These are phyloP conservation scores for Zalerion maritima DNA, from an alignment of 495 filamentous ascomycete genomes.

Conservation along the genomic window DNA sequence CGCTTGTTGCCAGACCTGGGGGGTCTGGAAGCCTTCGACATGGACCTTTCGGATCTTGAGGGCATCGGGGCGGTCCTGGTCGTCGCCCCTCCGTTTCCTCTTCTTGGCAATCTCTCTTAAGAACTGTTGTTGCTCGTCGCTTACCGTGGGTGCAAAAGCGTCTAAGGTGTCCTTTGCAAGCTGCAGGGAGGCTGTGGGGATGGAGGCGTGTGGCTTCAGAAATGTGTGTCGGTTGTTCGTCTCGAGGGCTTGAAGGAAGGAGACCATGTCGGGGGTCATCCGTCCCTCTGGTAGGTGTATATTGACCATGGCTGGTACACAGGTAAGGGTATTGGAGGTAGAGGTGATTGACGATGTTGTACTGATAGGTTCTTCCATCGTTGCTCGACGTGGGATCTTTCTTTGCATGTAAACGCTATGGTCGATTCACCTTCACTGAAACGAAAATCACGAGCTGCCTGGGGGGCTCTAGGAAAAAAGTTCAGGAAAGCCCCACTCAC, in stretches of 20 bases:
- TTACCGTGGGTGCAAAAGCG: constrained; percentile 53
- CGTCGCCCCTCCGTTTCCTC: constrained; percentile 42
- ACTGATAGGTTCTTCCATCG: constrained; percentile 33
- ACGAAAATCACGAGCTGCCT: no score
- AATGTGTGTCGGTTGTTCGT: constrained; percentile 44
- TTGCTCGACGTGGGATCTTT: constrained; percentile 1
- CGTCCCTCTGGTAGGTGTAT: constrained; percentile 14
- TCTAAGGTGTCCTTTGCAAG: constrained; percentile 67
- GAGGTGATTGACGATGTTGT: constrained; percentile 38
- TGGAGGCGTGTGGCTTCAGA: constrained; percentile 46
- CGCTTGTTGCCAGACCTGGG: constrained; percentile 91
- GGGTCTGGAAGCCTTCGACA: constrained; percentile 71
- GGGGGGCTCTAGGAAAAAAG: no score
- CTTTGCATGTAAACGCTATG: no score
- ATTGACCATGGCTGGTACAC: constrained; percentile 21
- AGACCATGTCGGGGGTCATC: constrained; percentile 20
- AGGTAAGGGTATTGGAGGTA: constrained; percentile 39
- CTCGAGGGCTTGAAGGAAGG: constrained; percentile 32
- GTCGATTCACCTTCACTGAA: no score
- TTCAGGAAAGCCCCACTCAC: no score
- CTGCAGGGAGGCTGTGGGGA: constrained; percentile 50
- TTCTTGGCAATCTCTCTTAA: constrained; percentile 46
- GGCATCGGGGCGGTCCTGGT: constrained; percentile 24
- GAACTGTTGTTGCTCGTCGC: constrained; percentile 45
- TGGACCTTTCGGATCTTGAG: constrained; percentile 66